phyloP scores from a whole-genome alignment of 2,329 filamentous ascomycete species.

The Helminthosporium solani region DNA sequence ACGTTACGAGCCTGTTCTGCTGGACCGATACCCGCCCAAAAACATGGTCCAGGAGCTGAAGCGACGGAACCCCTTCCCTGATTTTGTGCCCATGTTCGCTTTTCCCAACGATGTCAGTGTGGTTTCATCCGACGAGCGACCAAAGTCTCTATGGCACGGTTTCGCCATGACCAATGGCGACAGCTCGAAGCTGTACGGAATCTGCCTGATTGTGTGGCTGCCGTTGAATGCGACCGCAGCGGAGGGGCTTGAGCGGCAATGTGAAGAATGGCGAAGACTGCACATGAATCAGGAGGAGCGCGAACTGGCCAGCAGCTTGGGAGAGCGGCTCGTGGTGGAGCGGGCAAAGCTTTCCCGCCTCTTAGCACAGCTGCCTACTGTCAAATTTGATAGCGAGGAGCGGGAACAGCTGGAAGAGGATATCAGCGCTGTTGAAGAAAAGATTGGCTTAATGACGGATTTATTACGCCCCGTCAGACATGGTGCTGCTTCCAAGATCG shows the following conservation, averaged over 20 bases:
- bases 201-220: slow-evolving; percentile 90
- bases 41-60: slow-evolving; percentile 76
- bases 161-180: slow-evolving; percentile 97
- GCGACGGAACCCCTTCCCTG: slow-evolving; percentile 82
- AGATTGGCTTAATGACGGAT: slow-evolving; percentile 95
- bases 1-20: slow-evolving; percentile 90
- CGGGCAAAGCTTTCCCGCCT: slow-evolving; percentile 87
- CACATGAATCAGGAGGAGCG: slow-evolving; percentile 90
- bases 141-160: slow-evolving; percentile 96
- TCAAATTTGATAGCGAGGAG: slow-evolving; percentile 75
- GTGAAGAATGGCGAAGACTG: slow-evolving; percentile 52
- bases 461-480: slow-evolving; percentile 89
- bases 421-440: slow-evolving; percentile 94
- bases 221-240: slow-evolving; percentile 79
- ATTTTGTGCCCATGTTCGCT: slow-evolving; percentile 99
- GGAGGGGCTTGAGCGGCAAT: slow-evolving; percentile 72
- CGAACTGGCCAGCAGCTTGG: slow-evolving; percentile 87
- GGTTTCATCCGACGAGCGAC: slow-evolving; percentile 89
- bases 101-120: slow-evolving; percentile 98
- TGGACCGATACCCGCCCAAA: slow-evolving; percentile 90
- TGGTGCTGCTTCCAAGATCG: slow-evolving; percentile 93
- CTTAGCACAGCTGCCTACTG: slow-evolving; percentile 76
- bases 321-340: slow-evolving; percentile 82
- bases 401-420: slow-evolving; percentile 87
- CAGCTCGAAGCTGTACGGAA: slow-evolving; percentile 86